Base-by-base conservation (phyloP, 1,139 yeast genomes). In the Pichia sp. region DNA sequence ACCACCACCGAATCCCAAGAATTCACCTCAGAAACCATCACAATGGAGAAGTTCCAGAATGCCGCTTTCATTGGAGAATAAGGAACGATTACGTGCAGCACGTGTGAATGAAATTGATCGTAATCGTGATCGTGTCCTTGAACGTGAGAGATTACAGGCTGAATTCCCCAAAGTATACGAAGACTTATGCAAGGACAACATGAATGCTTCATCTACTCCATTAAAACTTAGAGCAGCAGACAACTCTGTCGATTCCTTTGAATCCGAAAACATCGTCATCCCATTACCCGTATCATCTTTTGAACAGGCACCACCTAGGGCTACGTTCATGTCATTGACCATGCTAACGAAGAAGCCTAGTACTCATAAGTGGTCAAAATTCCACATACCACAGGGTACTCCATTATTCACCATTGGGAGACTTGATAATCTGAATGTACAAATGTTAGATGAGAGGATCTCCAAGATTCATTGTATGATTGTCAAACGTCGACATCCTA, bases 381-480 rank as follows among this genome's bases (percentile, higher is more conserved):
- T 87, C 8, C 64, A 66, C 39, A 64, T 87, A 12, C 69, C 72
- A 29, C 86, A 78, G 48, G 82, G 83, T 13, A 66, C 67, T 12
- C 74, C 71, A 33, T 77, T 80, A 4, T 79, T 72, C 52, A 64
- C 76, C 30, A 68, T 82, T 36, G 93, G 93, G 0, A 58, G 93
- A 31, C 67, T 72, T 25, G 49, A 48, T 9, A 44, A 72, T 2
- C 75, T 83, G 41, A 76, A 79, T 48, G 66, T 69, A 17, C 64
- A 62, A 32, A 71, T 86, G 13, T 64, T 70, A 27, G 96, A 87
- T 49, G 81, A 72, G 47, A 63, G 96, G 34, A 70, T 88, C 50
- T 87, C 96, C 3, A 83, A 86, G 45, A 67, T 80, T 4, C 97
- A 91, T 55, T 87, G 96, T 54, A 64, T 78, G 27, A 62, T 91